Percentiles rank a stretch among this genome's conserved stretches.
Evolutionary conservation across 306 rosid genomes (phyloP).

Genomic region (Quercus variabilis): DNA sequence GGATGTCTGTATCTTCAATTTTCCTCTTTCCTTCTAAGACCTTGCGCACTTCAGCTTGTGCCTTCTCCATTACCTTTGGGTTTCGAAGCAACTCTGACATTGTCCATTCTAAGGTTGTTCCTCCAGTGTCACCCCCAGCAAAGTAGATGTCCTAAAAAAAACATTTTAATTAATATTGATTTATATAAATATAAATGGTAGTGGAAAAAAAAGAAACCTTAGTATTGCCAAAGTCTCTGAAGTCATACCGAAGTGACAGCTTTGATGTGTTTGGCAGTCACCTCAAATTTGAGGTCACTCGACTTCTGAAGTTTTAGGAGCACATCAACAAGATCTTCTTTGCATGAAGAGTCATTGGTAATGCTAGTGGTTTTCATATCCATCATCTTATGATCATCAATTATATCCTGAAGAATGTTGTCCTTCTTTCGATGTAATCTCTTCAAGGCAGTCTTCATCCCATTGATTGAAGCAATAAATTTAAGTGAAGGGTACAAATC

Average conservation of each 20-base stretch:
- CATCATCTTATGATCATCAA: not conserved
- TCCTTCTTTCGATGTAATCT: no score
- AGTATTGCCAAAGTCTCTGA: not conserved
- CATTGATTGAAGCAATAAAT: no score
- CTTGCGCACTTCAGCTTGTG: conserved; percentile 32
- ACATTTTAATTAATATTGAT: no score
- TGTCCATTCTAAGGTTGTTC: conserved; percentile 24
- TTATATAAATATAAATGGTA: not conserved
- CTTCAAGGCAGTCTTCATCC: no score
- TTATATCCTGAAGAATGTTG: no score
- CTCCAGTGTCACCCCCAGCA: conserved; percentile 37
- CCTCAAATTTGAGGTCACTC: no score
- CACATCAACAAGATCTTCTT: no score
- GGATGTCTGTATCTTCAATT: not conserved
- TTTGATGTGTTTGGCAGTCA: conserved; percentile 11
- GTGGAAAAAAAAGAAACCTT: no score
- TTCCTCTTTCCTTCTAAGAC: conserved; percentile 12
- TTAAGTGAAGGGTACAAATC: no score
- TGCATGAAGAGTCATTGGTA: no score
- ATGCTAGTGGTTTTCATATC: no score
- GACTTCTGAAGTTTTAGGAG: no score
- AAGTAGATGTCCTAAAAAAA: conserved; percentile 22
- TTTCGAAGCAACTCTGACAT: conserved; percentile 40
- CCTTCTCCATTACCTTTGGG: conserved; percentile 29
- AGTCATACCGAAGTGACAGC: conserved; percentile 21